A percentile compares a stretch with the other conserved stretches of the same genome.
These are phyloP conservation scores for Aspergillus amoenus DNA, from an alignment of 2,329 filamentous ascomycete genomes.

Conservation along the genomic window DNA sequence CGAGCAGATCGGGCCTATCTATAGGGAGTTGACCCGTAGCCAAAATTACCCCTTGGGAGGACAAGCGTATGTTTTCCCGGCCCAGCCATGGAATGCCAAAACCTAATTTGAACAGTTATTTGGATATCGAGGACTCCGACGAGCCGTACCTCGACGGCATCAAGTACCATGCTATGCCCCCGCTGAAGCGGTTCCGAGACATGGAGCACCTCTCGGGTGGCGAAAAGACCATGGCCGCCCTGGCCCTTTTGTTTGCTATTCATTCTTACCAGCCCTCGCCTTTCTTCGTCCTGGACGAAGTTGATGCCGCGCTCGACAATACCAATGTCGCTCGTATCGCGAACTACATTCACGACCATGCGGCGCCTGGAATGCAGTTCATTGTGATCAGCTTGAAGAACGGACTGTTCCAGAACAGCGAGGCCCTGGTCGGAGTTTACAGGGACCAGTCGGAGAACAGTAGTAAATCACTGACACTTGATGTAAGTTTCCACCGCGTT, in stretches of 20 bases:
- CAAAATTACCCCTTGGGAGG: slow-evolving; percentile 92
- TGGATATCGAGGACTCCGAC: slow-evolving; percentile 94
- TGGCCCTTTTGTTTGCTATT: slow-evolving; percentile 94
- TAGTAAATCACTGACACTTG: slow-evolving; percentile 84
- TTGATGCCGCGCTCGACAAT: slow-evolving; percentile 96
- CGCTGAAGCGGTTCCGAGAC: slow-evolving; percentile 95
- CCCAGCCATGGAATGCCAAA: not conserved
- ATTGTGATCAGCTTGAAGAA: slow-evolving; percentile 97
- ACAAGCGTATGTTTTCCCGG: slow-evolving; percentile 49
- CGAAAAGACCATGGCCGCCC: slow-evolving; percentile 97
- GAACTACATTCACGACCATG: slow-evolving; percentile 92
- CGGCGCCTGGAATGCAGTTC: slow-evolving; percentile 96
- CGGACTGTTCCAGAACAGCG: slow-evolving; percentile 91
- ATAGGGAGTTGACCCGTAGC: slow-evolving; percentile 90
- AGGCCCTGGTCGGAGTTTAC: slow-evolving; percentile 93
- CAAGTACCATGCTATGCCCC: slow-evolving; percentile 98
- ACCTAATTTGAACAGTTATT: slow-evolving; percentile 53
- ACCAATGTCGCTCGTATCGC: slow-evolving; percentile 95
- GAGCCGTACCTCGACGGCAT: slow-evolving; percentile 94
- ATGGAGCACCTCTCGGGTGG: slow-evolving; percentile 98
- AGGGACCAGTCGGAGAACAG: slow-evolving; percentile 92
- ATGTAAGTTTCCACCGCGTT: slow-evolving; percentile 66
- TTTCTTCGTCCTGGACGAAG: slow-evolving; percentile 97
- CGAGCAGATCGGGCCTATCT: slow-evolving; percentile 89
- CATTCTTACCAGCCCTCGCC: slow-evolving; percentile 94